These are phyloP conservation scores for Botrytis byssoidea DNA, from an alignment of 2,329 filamentous ascomycete genomes.

Conservation along the genomic window DNA sequence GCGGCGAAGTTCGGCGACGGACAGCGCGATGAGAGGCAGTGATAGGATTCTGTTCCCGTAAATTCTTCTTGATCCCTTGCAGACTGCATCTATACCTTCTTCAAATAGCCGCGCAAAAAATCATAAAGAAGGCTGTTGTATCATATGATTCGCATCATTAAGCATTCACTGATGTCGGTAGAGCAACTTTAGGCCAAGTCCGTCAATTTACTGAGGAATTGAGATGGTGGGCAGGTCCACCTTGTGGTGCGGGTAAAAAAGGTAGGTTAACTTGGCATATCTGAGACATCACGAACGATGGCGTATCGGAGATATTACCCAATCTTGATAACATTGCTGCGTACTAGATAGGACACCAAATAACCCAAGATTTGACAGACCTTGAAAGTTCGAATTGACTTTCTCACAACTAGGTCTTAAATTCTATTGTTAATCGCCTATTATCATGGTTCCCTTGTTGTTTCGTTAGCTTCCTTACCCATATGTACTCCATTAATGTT, in stretches of 20 bases:
- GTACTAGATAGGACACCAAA: constrained; percentile 4
- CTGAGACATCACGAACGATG: constrained; percentile 15
- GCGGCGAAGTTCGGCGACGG: constrained; percentile 2
- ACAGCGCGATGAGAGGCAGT: neutral
- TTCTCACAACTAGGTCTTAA: neutral
- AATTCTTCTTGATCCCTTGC: neutral
- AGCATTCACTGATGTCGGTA: neutral
- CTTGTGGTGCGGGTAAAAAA: constrained; percentile 3
- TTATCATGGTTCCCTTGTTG: neutral
- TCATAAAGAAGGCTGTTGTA: neutral
- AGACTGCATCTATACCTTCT: neutral
- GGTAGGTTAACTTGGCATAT: constrained; percentile 7
- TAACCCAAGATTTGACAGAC: neutral
- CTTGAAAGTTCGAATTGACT: neutral
- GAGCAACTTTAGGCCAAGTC: constrained; percentile 19
- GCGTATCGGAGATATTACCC: constrained; percentile 17
- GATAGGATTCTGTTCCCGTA: constrained; percentile 5
- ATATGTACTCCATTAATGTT: neutral
- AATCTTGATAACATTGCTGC: constrained; percentile 9
- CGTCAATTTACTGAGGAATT: constrained; percentile 9
- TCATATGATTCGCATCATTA: neutral
- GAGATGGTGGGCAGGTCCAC: neutral
- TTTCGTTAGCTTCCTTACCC: neutral
- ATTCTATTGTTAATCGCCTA: neutral
- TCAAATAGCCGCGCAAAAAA: constrained; percentile 18